Base-by-base conservation (phyloP, 768 basidiomycete genomes). In the Hirschioporus abietinus region DNA sequence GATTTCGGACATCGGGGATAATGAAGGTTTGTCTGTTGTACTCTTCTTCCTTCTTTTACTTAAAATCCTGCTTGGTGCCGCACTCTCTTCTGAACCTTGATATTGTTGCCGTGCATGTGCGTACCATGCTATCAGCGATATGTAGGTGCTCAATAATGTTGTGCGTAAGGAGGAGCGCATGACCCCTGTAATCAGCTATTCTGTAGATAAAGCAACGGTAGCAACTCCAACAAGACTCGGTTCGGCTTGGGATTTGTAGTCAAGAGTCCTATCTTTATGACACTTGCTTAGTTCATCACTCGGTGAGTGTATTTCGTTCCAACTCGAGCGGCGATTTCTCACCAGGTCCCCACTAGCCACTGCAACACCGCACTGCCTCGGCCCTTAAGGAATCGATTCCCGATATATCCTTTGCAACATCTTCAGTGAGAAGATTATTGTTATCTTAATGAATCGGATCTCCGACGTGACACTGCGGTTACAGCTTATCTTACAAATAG, bases 371-470 rank as follows among this genome's bases (percentile, higher is more conserved):
- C 42, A 15, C 42, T 52, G 42, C 42, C 42, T 52, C 42, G 42
- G 42, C 42, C 42, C 42, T 52, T 20, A 52, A 15, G 12, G 20
- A 30, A 30, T 30, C 42, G 12, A 52, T 6, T 10, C 42, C 42
- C 42, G 42, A 52, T 52, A 52, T 52, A 52, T 52, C 12, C 42
- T 52, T 15, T 36, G 35, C 7, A 36, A 7, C 42, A 52, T 20
- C 42, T 3, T 15, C 42, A 20, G 42, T 52, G 42, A 52, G 42
- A 52, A 52, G 42, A 52, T 52, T 20, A 15, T 1, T 52, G 42
- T 52, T 52, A 52, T 52, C 42, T 52, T 52, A 52, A 52, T 52
- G 42, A 52, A 52, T 20, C 42, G 42, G 42, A 52, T 52, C 42
- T 52, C 42, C 12, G 42, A 52, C 20, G 20, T 52, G 42, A 52